Evolutionary conservation across 2,329 filamentous ascomycete species (phyloP), one percentile per base, ranked within the genome.

Genomic region (Cladophialophora bantiana): DNA sequence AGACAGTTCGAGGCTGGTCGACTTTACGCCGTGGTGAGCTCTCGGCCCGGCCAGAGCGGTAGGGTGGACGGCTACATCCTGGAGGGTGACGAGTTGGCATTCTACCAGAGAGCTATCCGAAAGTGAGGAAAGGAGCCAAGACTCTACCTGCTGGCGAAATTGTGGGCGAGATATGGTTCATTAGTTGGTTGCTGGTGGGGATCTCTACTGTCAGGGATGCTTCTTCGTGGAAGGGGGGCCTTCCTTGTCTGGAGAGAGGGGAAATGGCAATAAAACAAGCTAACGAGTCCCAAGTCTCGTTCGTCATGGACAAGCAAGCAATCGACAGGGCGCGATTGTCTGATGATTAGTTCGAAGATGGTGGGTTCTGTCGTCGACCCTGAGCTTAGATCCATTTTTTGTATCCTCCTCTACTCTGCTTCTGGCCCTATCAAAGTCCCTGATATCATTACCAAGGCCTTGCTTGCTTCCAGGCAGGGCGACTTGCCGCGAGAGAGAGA

Each of bases 1-100:
- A 94, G 92, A 86, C 95, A 99, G 87, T 99, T 99, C 86, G 95
- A 98, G 90, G 94, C 95, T 76, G 94, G 94, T 89, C 94, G 96
- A 84, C 86, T 99, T 77, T 97, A 90, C 84, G 95, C 95, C 78
- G 91, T 97, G 76, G 85, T 99, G 78, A 88, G 94, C 77, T 95
- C 91, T 82, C 89, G 95, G 79, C 95, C 95, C 75, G 95, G 95
- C 78, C 95, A 99, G 91, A 95, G 92, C 82, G 95, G 95, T 78
- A 93, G 95, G 84, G 89, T 88, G 78, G 95, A 99, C 82, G 95
- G 95, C 75, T 99, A 99, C 88, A 90, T 99, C 83, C 88, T 99
- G 75, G 95, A 99, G 90, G 95, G 95, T 79, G 95, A 99, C 84
- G 95, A 99, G 90, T 89, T 99, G 79, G 93, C 94, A 83, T 99